phyloP scores from a whole-genome alignment of 2,329 filamentous ascomycete species.

The Paracorniculantispora psalliotae region DNA sequence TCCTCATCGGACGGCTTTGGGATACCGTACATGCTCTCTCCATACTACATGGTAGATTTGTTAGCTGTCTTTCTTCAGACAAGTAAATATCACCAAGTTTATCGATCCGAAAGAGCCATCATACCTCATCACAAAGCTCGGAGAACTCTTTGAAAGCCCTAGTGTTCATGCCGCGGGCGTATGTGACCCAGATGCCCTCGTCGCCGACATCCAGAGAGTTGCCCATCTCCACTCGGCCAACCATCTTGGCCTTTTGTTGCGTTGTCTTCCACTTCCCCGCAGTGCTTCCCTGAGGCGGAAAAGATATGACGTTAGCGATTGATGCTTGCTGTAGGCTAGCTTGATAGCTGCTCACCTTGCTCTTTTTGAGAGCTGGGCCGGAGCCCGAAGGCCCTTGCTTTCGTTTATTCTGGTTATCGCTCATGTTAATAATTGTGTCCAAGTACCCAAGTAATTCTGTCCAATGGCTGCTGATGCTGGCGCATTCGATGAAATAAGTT shows the following conservation, averaged over 20 bases:
- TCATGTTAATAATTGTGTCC: slow-evolving; percentile 21
- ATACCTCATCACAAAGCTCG: slow-evolving; percentile 61
- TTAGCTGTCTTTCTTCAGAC: not conserved
- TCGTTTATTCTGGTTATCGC: slow-evolving; percentile 29
- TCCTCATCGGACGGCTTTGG: slow-evolving; percentile 29
- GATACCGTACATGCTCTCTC: slow-evolving; percentile 55
- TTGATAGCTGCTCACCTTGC: slow-evolving; percentile 31
- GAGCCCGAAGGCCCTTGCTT: slow-evolving; percentile 27
- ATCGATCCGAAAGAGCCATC: too few species aligned
- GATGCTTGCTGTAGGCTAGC: not conserved
- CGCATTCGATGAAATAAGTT: not conserved
- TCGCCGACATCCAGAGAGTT: slow-evolving; percentile 60
- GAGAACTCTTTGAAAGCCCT: slow-evolving; percentile 65
- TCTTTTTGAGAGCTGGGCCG: slow-evolving; percentile 32
- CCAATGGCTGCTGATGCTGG: not conserved
- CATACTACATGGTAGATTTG: slow-evolving; percentile 48
- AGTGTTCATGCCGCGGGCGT: slow-evolving; percentile 64
- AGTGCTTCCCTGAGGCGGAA: slow-evolving; percentile 31
- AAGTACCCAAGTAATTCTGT: not conserved
- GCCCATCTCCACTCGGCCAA: slow-evolving; percentile 36
- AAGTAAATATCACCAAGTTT: not conserved
- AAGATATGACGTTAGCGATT: not conserved
- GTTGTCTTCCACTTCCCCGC: slow-evolving; percentile 58
- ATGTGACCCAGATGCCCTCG: slow-evolving; percentile 73
- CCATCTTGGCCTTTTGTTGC: slow-evolving; percentile 49